These are phyloP conservation scores for Prunus yedoensis DNA, from an alignment of 331 rosid species.

Conservation along the genomic window DNA sequence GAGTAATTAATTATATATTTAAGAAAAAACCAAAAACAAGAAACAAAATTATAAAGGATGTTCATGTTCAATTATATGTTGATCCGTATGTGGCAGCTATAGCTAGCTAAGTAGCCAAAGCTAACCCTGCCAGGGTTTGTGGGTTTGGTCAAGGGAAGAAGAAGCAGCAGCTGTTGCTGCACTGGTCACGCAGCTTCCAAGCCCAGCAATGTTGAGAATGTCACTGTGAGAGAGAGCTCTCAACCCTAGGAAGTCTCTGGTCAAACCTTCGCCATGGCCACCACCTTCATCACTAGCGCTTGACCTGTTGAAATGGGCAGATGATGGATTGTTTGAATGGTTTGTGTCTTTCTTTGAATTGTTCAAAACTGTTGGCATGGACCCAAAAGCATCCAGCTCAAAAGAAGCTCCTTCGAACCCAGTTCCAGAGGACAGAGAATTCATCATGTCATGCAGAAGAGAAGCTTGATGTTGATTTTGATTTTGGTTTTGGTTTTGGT, in stretches of 20 bases:
- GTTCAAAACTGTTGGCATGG: constrained; percentile 32
- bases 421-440: constrained; percentile 48
- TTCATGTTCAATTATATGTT: background rate
- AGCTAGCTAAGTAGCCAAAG: constrained; percentile 7
- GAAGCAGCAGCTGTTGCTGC: background rate
- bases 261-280: constrained; percentile 45
- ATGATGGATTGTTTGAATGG: background rate
- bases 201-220: constrained; percentile 60
- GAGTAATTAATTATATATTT: background rate
- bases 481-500: background rate
- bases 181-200: constrained; percentile 54
- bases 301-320: background rate
- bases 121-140: constrained; percentile 79
- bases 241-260: constrained; percentile 87
- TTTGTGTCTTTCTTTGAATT: constrained; percentile 40
- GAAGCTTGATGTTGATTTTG: constrained; percentile 15
- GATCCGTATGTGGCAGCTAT: background rate
- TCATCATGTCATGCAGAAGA: constrained; percentile 56
- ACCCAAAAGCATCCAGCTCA: constrained; percentile 58
- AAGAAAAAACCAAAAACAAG: background rate
- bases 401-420: constrained; percentile 62
- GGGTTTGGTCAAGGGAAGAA: constrained; percentile 46
- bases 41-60: background rate
- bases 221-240: constrained; percentile 65
- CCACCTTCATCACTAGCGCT: background rate